Conservation (phyloP, 192 early-diverging fungal genomes). For the Backusella psychrophila region DNA sequence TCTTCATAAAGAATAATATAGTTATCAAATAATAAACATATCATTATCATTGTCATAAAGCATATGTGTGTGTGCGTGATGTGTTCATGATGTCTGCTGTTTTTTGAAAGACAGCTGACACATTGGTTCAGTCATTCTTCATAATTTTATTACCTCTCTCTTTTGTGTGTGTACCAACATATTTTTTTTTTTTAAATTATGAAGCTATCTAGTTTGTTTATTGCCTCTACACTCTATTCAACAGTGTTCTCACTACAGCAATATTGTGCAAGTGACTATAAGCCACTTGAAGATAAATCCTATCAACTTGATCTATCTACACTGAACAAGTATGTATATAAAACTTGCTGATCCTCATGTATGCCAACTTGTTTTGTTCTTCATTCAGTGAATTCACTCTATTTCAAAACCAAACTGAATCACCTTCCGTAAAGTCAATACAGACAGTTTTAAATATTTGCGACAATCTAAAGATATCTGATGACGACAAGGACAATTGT, state of each 20-base stretch:
- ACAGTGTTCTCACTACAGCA: constrained; percentile 5
- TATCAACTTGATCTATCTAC: constrained; percentile 24
- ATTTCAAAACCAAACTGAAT: not conserved
- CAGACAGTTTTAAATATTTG: constrained; percentile 25
- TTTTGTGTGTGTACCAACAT: not conserved
- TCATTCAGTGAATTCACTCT: constrained; percentile 11
- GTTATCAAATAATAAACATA: not conserved
- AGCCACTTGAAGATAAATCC: constrained; percentile 6
- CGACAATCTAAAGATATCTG: constrained; percentile 8
- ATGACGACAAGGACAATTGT: constrained; percentile 17
- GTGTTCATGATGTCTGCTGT: not conserved
- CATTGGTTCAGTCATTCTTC: not conserved
- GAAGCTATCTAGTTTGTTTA: not conserved
- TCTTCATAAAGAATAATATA: constrained; percentile 14
- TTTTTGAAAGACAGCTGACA: not conserved
- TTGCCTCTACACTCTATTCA: not conserved
- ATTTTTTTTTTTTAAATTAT: not conserved
- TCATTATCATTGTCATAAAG: not conserved
- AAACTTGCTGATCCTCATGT: not conserved
- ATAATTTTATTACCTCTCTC: not conserved
- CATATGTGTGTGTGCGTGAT: not conserved
- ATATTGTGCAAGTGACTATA: constrained; percentile 24
- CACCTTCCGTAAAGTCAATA: constrained; percentile 3
- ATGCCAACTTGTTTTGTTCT: not conserved
- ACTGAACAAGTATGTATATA: constrained; percentile 24